Percentiles rank a stretch among this genome's conserved stretches.
Conservation (phyloP, 2,329 filamentous ascomycete genomes). For the Chaetomium strumarium region DNA sequence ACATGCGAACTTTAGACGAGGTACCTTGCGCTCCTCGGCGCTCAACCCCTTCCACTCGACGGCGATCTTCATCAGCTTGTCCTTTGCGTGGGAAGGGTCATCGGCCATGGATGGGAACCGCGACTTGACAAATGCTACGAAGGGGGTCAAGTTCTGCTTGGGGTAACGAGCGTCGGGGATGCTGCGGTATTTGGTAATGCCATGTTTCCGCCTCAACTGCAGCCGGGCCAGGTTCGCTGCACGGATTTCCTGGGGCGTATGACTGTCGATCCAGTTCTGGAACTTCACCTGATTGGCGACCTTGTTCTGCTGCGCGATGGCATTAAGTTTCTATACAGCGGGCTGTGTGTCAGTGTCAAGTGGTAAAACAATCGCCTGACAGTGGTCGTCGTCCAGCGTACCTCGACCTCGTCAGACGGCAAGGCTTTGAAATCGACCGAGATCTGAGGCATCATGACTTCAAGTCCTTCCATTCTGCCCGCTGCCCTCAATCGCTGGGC, state of each 20-base stretch:
- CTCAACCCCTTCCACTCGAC: slow-evolving; percentile 41
- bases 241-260: slow-evolving; percentile 36
- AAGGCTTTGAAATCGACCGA: slow-evolving; percentile 36
- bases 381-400: slow-evolving; percentile 28
- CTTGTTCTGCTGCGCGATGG: slow-evolving; percentile 35
- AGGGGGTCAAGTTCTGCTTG: slow-evolving; percentile 33
- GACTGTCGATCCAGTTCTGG: slow-evolving; percentile 42
- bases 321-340: slow-evolving; percentile 32
- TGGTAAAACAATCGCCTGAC: background rate
- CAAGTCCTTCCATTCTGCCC: background rate
- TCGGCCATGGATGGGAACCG: slow-evolving; percentile 32
- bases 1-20: slow-evolving; percentile 8
- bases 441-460: slow-evolving; percentile 15
- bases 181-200: background rate
- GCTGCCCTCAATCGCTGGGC: slow-evolving; percentile 27
- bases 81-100: slow-evolving; percentile 10
- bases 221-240: slow-evolving; percentile 44
- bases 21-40: slow-evolving; percentile 38
- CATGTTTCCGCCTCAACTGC: slow-evolving; percentile 33
- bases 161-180: slow-evolving; percentile 46
- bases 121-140: slow-evolving; percentile 34
- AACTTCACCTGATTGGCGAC: slow-evolving; percentile 29
- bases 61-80: slow-evolving; percentile 25
- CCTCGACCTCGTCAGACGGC: slow-evolving; percentile 38
- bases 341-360: background rate